Evolutionary conservation across 2,329 filamentous ascomycete species (phyloP).

Genomic region (Alternaria ethzedia): DNA sequence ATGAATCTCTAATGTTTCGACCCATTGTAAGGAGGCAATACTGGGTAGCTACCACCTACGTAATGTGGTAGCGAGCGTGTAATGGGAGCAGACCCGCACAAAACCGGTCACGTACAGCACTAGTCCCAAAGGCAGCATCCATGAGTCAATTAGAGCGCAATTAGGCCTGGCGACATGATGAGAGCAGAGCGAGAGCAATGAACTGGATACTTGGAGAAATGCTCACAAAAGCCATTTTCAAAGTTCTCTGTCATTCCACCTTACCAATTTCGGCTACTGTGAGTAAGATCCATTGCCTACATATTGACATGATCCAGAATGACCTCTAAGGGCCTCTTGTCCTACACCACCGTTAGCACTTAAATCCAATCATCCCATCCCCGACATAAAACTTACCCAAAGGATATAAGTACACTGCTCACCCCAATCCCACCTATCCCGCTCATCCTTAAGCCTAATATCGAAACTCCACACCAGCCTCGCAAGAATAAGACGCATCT

Average conservation of each 20-base stretch:
- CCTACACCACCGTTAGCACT: background rate
- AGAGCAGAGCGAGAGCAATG: background rate
- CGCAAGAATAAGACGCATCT: conserved; percentile 48
- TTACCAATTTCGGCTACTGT: background rate
- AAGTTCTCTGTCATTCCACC: background rate
- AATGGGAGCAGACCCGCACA: background rate
- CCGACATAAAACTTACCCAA: conserved; percentile 18
- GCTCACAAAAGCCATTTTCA: background rate
- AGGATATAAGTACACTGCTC: conserved; percentile 30
- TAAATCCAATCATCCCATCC: background rate
- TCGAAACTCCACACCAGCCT: conserved; percentile 52
- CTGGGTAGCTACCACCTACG: background rate
- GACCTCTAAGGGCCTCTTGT: conserved; percentile 7
- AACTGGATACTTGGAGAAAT: background rate
- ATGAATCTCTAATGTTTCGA: too few relatives aligned
- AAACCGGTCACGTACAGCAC: background rate
- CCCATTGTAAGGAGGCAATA: too few relatives aligned
- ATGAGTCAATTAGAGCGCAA: background rate
- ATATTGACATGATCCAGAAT: background rate
- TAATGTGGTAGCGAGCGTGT: background rate
- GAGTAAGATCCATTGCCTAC: background rate
- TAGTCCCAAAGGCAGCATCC: background rate
- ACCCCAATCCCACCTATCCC: conserved; percentile 28
- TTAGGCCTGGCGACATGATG: background rate
- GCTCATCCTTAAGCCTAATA: conserved; percentile 14